phyloP scores from a whole-genome alignment of 2,329 filamentous ascomycete species.

The Hymenotorrendiella dingleyae region DNA sequence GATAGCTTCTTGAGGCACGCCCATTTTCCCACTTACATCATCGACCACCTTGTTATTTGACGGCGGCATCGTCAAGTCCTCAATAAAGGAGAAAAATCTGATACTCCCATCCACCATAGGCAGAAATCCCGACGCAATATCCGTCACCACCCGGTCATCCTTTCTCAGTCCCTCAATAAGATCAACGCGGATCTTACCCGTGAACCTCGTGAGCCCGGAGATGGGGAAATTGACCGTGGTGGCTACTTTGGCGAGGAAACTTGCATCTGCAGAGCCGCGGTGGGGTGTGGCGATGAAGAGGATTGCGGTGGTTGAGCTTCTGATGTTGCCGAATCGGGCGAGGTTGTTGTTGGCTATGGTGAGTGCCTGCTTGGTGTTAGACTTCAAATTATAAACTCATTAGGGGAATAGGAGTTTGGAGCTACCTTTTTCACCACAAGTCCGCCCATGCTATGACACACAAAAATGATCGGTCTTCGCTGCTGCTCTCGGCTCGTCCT shows the following conservation, averaged over 20 bases:
- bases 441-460: slow-evolving; percentile 14
- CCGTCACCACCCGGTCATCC: slow-evolving; percentile 4
- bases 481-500: slow-evolving; percentile 5
- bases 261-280: slow-evolving; percentile 25
- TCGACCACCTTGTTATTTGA: slow-evolving; percentile 8
- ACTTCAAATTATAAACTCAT: too few relatives aligned
- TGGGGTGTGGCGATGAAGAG: slow-evolving; percentile 37
- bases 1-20: background rate
- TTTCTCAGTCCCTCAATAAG: slow-evolving; percentile 5
- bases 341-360: slow-evolving; percentile 1
- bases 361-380: slow-evolving; percentile 5
- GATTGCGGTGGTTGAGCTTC: slow-evolving; percentile 26
- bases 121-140: slow-evolving; percentile 11
- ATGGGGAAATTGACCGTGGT: background rate
- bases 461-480: slow-evolving; percentile 9
- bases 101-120: slow-evolving; percentile 7
- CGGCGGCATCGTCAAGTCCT: slow-evolving; percentile 2
- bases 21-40: slow-evolving; percentile 2
- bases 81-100: slow-evolving; percentile 13
- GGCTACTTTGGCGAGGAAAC: background rate
- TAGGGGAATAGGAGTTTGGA: background rate
- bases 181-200: slow-evolving; percentile 4
- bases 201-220: slow-evolving; percentile 1
- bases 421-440: slow-evolving; percentile 10
- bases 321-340: slow-evolving; percentile 18